Evolutionary conservation across 2,329 filamentous ascomycete genomes (phyloP), one percentile per base, ranked within the genome.

Genomic region (Xylariaceae sp.): DNA sequence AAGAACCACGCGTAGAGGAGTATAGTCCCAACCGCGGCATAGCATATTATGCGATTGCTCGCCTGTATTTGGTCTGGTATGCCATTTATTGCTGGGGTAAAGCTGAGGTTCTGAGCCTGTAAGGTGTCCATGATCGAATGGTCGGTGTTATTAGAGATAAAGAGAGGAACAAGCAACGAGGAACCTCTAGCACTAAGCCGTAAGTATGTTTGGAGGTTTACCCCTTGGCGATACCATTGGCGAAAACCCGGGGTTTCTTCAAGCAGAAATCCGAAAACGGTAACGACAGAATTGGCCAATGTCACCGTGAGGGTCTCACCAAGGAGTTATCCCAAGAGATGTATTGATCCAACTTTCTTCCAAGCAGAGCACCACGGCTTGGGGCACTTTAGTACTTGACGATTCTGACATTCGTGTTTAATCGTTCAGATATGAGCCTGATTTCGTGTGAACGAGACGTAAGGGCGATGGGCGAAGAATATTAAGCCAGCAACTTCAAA

Each of bases 1-100:
- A 79, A 66, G n/a, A 76, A 34, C 73, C 75, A 81, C 19, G 73
- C 65, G 12, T 70, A 69, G 4, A 79, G 36, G 9, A 79, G 44
- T 19, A 77, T 57, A 12, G 71, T 62, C 11, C 65, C 68, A 11
- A 79, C 62, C n/a, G 74, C 73, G 26, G 75, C 63, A 61, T 79
- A 82, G 64, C 77, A 80, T 53, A 70, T 73, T 23, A 75, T 56
- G 33, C 73, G 73, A 5, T 55, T 67, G 24, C 31, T 69, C 12
- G 71, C 66, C 9, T 63, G 59, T 4, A 72, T 62, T 46, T 67
- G 67, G 17, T 66, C 59, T 4, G 63, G 66, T 23, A 72, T 54
- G 6, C 68, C 57, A 36, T 66, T 54, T 31, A 60, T 48, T 19
- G 59, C 53, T 48, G 55, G 21, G 1, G 64, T 66, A 39, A 65